phyloP scores from a whole-genome alignment of 768 basidiomycete genomes.

The Psilocybe tampanensis region DNA sequence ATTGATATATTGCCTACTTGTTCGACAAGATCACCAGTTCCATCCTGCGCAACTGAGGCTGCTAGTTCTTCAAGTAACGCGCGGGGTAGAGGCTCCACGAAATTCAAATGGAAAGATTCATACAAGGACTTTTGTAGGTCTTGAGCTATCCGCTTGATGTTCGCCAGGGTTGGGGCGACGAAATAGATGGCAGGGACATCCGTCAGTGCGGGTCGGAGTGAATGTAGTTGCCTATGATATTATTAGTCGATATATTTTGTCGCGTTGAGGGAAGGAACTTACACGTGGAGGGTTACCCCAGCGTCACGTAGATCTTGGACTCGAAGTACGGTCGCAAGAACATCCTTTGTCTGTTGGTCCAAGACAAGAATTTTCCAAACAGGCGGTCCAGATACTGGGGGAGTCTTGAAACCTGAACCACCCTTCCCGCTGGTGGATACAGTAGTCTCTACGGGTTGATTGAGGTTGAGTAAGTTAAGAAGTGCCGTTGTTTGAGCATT shows the following conservation, averaged over 20 bases:
- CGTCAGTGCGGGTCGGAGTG: conserved; percentile 81
- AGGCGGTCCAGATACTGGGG: conserved; percentile 64
- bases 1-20: conserved; percentile 50
- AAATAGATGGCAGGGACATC: conserved; percentile 99
- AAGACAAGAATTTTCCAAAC: conserved; percentile 97
- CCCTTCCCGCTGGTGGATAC: conserved; percentile 38
- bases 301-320: conserved; percentile 97
- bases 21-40: conserved; percentile 78
- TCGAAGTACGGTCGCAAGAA: conserved; percentile 91
- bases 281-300: conserved; percentile 98
- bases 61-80: conserved; percentile 93
- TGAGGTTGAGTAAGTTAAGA: conserved; percentile 85
- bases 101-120: conserved; percentile 92
- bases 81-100: conserved; percentile 89
- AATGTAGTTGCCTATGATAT: conserved; percentile 79
- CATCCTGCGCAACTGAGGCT: conserved; percentile 80
- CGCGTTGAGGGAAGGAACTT: conserved; percentile 34
- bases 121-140: conserved; percentile 91
- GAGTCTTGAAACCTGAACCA: conserved; percentile 47
- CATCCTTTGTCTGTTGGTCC: conserved; percentile 95
- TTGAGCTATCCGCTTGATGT: conserved; percentile 89
- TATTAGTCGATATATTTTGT: conserved; percentile 2
- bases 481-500: conserved; percentile 87
- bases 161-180: conserved; percentile 84
- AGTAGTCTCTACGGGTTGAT: conserved; percentile 53